These are phyloP conservation scores for Orbilia brochopaga DNA, from an alignment of 2,329 filamentous ascomycete genomes.

Conservation along the genomic window DNA sequence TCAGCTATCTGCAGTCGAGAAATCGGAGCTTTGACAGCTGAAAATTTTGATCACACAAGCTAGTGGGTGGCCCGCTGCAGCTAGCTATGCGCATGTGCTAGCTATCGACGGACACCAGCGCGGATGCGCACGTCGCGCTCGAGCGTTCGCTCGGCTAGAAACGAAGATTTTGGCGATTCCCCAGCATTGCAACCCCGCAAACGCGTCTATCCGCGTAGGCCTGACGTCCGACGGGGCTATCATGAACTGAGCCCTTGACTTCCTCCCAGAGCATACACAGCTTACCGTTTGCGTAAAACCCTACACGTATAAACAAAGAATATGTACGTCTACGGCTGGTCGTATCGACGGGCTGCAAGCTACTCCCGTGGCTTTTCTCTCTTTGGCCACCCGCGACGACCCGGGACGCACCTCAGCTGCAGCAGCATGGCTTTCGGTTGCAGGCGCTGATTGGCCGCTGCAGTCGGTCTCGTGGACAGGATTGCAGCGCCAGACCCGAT, in stretches of 20 bases:
- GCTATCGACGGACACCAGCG: background rate
- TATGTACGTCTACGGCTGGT: background rate
- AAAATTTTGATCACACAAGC: too few relatives aligned
- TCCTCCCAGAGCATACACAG: background rate
- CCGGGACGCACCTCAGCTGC: background rate
- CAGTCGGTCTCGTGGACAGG: constrained; percentile 27
- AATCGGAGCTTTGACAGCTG: too few relatives aligned
- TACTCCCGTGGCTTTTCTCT: constrained; percentile 1
- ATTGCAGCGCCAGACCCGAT: constrained; percentile 22
- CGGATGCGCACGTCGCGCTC: constrained; percentile 34
- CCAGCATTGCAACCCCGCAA: constrained; percentile 11
- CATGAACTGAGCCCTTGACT: background rate
- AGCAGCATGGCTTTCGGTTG: background rate
- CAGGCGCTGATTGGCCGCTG: constrained; percentile 17
- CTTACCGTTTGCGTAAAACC: background rate
- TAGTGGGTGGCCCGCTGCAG: background rate
- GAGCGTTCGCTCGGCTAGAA: constrained; percentile 34
- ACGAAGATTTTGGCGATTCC: constrained; percentile 17
- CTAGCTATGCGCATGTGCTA: background rate
- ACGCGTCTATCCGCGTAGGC: constrained; percentile 23
- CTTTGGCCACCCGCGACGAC: background rate
- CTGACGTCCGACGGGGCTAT: background rate
- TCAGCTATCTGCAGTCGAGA: too few relatives aligned
- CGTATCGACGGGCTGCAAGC: background rate
- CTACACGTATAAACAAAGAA: background rate